These are phyloP conservation scores for Lactarius sp. DNA, from an alignment of 768 basidiomycete species.

Conservation along the genomic window DNA sequence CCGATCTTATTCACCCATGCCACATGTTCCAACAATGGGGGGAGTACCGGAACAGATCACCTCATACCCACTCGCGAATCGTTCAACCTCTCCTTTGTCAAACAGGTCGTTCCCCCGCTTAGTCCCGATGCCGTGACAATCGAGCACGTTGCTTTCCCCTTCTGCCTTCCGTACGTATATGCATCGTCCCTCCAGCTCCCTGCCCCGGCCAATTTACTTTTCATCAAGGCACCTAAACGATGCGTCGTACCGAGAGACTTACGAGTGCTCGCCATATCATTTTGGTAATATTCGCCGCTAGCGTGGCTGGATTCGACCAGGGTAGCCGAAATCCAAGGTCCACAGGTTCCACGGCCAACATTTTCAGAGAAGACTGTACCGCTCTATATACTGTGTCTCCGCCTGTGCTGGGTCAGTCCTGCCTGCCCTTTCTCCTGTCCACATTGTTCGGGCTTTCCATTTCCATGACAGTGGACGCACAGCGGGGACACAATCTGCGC, in stretches of 20 bases:
- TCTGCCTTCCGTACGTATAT: constrained; percentile 61
- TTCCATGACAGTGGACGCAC: constrained; percentile 18
- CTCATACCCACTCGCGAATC: constrained; percentile 32
- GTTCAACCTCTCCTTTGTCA: constrained; percentile 68
- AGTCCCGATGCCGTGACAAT: constrained; percentile 49
- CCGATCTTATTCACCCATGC: neutral
- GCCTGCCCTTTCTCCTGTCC: constrained; percentile 36
- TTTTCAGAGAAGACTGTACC: constrained; percentile 60
- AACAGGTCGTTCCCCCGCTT: constrained; percentile 69
- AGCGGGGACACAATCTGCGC: constrained; percentile 49
- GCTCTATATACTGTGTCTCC: constrained; percentile 65
- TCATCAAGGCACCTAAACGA: constrained; percentile 53
- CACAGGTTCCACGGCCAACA: constrained; percentile 12
- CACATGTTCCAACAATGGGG: constrained; percentile 2
- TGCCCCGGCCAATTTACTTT: constrained; percentile 5
- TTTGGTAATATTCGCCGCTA: constrained; percentile 62
- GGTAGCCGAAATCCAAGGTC: constrained; percentile 9
- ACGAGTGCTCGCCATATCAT: constrained; percentile 83
- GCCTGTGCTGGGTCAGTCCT: constrained; percentile 61
- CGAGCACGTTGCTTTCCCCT: constrained; percentile 49
- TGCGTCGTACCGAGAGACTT: constrained; percentile 60
- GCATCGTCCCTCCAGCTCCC: constrained; percentile 13
- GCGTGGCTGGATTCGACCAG: constrained; percentile 16
- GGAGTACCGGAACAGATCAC: neutral
- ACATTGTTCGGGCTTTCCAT: constrained; percentile 25